Conservation (phyloP, 805 yeast species). For the Metschnikowia colocasiae region DNA sequence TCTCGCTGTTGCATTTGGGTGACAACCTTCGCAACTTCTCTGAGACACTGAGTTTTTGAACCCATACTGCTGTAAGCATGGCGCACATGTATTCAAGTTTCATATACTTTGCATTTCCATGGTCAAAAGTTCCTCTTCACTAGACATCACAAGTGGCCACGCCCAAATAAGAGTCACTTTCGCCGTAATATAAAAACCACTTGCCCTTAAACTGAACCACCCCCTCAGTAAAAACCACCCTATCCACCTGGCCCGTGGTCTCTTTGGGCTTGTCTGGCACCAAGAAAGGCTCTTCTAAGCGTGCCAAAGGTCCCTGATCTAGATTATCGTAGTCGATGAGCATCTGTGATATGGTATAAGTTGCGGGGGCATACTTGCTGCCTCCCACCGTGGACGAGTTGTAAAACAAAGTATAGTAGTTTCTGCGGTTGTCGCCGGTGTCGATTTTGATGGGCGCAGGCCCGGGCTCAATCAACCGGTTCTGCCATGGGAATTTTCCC, state of each 20-base stretch:
- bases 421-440: constrained; percentile 18
- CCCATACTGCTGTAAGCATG: no score
- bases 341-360: constrained; percentile 39
- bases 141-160: constrained; percentile 31
- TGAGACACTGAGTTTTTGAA: no score
- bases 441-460: constrained; percentile 40
- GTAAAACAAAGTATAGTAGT: constrained; percentile 37
- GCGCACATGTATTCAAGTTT: no score
- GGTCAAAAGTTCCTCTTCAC: no score
- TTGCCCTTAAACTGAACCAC: constrained; percentile 39
- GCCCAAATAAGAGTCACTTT: constrained; percentile 41
- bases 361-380: constrained; percentile 25
- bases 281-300: constrained; percentile 35
- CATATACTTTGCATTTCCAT: no score
- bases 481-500: constrained; percentile 30
- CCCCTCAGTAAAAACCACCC: constrained; percentile 43
- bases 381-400: constrained; percentile 39
- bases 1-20: no score
- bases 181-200: constrained; percentile 43
- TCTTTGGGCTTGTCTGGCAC: constrained; percentile 35
- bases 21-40: no score
- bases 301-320: constrained; percentile 33
- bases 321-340: constrained; percentile 38
- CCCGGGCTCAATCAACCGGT: constrained; percentile 39
- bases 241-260: constrained; percentile 36